phyloP scores from a whole-genome alignment of 2,329 filamentous ascomycete genomes.

The Colletotrichum filicis region DNA sequence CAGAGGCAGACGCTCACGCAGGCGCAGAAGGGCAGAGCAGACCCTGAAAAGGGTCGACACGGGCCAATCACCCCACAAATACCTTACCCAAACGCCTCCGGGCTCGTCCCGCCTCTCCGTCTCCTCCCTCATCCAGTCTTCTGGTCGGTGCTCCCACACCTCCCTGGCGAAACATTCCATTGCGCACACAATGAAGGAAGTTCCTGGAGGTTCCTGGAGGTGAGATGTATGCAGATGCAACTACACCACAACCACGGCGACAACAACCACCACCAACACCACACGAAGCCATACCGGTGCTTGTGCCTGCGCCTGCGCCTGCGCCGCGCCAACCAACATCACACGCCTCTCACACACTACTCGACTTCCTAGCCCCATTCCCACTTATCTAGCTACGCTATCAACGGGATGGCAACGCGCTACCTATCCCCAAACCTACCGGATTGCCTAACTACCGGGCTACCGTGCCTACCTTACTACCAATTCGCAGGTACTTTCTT shows the following conservation, averaged over 20 bases:
- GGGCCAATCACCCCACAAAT: slow-evolving; percentile 21
- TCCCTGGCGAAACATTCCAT: slow-evolving; percentile 29
- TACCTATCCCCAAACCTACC: slow-evolving; percentile 13
- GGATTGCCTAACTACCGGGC: slow-evolving; percentile 2
- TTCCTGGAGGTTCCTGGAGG: neutral
- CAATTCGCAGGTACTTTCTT: neutral
- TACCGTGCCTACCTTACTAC: neutral
- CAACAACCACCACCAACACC: neutral
- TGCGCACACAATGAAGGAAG: neutral
- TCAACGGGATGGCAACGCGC: slow-evolving; percentile 31
- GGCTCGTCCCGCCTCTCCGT: slow-evolving; percentile 12
- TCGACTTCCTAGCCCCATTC: slow-evolving; percentile 1
- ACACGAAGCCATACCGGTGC: slow-evolving; percentile 20
- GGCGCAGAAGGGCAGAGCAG: slow-evolving; percentile 5
- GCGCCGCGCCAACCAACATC: slow-evolving; percentile 7
- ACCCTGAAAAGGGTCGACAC: slow-evolving; percentile 16
- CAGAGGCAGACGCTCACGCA: neutral
- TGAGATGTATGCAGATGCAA: neutral
- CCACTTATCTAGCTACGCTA: slow-evolving; percentile 14
- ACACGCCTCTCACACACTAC: neutral
- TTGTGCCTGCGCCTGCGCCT: neutral
- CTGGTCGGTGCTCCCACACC: slow-evolving; percentile 1
- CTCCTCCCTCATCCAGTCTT: neutral
- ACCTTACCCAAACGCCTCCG: slow-evolving; percentile 30
- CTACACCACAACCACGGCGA: neutral